Evolutionary conservation across 805 yeast genomes (phyloP).

Genomic region (Saturnispora besseyi): DNA sequence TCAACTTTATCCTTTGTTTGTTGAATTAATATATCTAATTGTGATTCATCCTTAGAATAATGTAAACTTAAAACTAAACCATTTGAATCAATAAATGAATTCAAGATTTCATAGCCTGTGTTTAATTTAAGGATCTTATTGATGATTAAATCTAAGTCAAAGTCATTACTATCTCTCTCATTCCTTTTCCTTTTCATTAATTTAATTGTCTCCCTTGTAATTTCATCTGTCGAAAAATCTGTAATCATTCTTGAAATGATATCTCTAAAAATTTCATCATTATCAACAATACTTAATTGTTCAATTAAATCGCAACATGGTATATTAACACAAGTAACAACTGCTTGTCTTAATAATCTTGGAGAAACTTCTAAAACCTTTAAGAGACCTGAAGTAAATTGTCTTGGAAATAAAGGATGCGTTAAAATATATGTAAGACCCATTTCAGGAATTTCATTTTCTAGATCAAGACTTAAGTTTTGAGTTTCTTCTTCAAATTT

Average conservation of each 20-base stretch:
- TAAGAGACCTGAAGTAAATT: constrained; percentile 47
- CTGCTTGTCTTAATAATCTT: constrained; percentile 69
- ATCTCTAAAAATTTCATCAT: constrained; percentile 60
- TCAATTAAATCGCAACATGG: constrained; percentile 53
- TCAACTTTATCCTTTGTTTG: constrained; percentile 35
- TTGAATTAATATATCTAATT: constrained; percentile 36
- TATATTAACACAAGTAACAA: constrained; percentile 67
- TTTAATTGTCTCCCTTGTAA: constrained; percentile 40
- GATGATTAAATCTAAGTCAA: constrained; percentile 36
- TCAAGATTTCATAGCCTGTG: constrained; percentile 52
- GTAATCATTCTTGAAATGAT: constrained; percentile 55
- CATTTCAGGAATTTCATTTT: constrained; percentile 40
- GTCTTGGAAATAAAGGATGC: constrained; percentile 75
- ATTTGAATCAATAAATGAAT: constrained; percentile 60
- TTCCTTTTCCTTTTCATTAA: constrained; percentile 24
- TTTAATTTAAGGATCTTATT: constrained; percentile 36
- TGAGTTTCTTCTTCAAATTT: constrained; percentile 21
- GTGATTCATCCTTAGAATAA: constrained; percentile 37
- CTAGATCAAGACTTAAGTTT: constrained; percentile 15
- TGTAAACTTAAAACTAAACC: constrained; percentile 60
- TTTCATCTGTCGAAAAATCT: constrained; percentile 53
- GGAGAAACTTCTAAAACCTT: constrained; percentile 41
- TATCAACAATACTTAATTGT: constrained; percentile 48
- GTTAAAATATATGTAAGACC: constrained; percentile 68
- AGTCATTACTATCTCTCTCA: constrained; percentile 16